Base-by-base conservation (phyloP, 2,329 filamentous ascomycete genomes). In the Scedosporium apiospermum region DNA sequence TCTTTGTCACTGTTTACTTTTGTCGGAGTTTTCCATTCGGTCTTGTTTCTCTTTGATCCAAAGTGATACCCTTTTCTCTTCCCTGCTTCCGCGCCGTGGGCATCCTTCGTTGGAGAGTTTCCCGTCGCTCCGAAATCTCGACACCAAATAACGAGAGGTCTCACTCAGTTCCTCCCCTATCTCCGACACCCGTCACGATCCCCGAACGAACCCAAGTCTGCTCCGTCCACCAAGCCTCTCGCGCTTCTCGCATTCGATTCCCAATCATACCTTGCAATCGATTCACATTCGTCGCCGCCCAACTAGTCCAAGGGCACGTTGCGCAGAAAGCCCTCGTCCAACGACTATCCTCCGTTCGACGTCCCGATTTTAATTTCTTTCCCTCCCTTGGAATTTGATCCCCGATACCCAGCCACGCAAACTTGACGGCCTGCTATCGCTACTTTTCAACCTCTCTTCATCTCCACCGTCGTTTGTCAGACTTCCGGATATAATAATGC, bases 401-500 rank as follows among this genome's bases (percentile, higher is more conserved):
- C 44, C 44, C 6, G 18, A n/a, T 18, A 49, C n/a, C 44, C n/a
- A n/a, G 6, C 51, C 14, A 23, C 9, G 51, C 6, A 23, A 30
- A 57, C 51, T 27, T n/a, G n/a, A 21, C 44, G 44, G 16, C 18
- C 44, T 21, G 16, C 44, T 7, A 21, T 49, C 44, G 23, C 51
- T 57, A 4, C 51, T 30, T 27, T 57, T 57, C 21, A 6, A 12
- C 51, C 51, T 23, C n/a, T 49, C 16, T 23, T 16, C 46, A 51
- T 58, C 16, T 10, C 55, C 14, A 9, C 55, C 27, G 23, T 9
- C 26, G 23, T n/a, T 34, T n/a, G 2, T 9, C 34, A 18, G 16
- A 16, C 26, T 38, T 34, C 2, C 23, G 9, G 18, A 21, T 12
- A 61, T 49, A 61, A 49, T 44, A 57, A 66, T 66, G 65, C 65